Evolutionary conservation across 78 protist species (phyloP).

Genomic region (Guillardia theta): DNA sequence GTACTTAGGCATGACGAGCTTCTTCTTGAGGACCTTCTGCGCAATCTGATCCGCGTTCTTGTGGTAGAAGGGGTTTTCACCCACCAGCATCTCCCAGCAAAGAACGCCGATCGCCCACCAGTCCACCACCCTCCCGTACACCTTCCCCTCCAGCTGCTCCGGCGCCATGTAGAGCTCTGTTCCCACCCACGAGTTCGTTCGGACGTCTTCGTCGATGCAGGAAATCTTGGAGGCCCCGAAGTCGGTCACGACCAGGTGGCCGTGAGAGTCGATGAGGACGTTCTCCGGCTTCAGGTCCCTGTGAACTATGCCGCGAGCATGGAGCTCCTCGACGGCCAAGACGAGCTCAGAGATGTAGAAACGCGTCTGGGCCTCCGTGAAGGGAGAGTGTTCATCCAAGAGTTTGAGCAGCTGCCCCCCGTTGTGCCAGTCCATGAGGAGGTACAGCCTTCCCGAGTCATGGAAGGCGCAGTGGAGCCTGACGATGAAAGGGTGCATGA

Average conservation of each 20-base stretch:
- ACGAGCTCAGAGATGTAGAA: conserved; percentile 7
- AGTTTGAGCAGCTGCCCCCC: not conserved
- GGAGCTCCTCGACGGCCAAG: conserved; percentile 9
- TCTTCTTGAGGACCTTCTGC: not conserved
- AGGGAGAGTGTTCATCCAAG: not conserved
- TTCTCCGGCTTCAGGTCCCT: conserved; percentile 22
- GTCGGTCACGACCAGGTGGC: conserved; percentile 20
- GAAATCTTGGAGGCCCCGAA: conserved; percentile 15
- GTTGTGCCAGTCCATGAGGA: conserved; percentile 18
- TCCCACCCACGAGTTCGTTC: not conserved
- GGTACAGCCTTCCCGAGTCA: not conserved
- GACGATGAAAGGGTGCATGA: not conserved
- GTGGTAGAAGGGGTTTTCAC: not conserved
- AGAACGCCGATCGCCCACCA: conserved; percentile 24
- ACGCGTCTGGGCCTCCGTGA: not conserved
- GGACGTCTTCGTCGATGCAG: not conserved
- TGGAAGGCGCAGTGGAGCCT: conserved; percentile 32
- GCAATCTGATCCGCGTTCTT: not conserved
- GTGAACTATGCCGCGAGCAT: not conserved
- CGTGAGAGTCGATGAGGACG: not conserved
- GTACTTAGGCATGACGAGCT: not conserved
- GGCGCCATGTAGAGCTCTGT: conserved; percentile 27
- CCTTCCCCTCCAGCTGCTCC: not conserved
- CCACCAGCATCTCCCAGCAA: conserved; percentile 8
- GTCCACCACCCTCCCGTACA: conserved; percentile 23